Base-by-base conservation (phyloP, 192 early-diverging fungal genomes). In the Entomortierella beljakovae region DNA sequence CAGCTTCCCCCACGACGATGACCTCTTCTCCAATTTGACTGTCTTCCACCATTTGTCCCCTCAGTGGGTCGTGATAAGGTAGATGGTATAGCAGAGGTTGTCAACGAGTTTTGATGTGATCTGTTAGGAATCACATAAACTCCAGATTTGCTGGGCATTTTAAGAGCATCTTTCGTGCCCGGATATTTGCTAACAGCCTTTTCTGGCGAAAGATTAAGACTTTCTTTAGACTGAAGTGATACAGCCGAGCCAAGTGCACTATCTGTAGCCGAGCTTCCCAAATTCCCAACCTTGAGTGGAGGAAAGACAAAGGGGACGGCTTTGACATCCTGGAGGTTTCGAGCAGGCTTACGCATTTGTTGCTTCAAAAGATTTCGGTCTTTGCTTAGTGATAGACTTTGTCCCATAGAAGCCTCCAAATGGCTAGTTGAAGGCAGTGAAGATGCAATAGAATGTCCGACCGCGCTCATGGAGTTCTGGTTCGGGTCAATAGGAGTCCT, bases 221-320 rank as follows among this genome's bases (percentile, higher is more conserved):
- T 63, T 7, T 13, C 37, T 40, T 64, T 63, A 35, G 5, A 6
- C 23, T 35, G 46, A n/a, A 18, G 40, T 48, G 59, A 15, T 20
- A 22, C 18, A 15, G 42, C 2, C 8, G 23, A 40, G 20, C 3
- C 7, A 28, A 20, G 29, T 7, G n/a, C 33, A 20, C 33, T 56
- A 6, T 48, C 58, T 20, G 50, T 55, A 10, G n/a, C 11, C 8
- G 53, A 38, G 48, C 32, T 61, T 11, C 22, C 26, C 10, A 48
- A 33, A 0, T 31, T 25, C 3, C 29, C 28, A 10, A 61, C 42
- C 34, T 79, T 79, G 60, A 79, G 67, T 0, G 75, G 75, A 13
- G 75, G 75, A 50, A 79, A 79, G 0, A 79, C 75, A 38, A 79
- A 79, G 10, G 75, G 75, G 2, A 57, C 65, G 15, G 75, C 75